phyloP scores from a whole-genome alignment of 1,284 basidiomycete genomes.

The Ceratobasidium sp. region DNA sequence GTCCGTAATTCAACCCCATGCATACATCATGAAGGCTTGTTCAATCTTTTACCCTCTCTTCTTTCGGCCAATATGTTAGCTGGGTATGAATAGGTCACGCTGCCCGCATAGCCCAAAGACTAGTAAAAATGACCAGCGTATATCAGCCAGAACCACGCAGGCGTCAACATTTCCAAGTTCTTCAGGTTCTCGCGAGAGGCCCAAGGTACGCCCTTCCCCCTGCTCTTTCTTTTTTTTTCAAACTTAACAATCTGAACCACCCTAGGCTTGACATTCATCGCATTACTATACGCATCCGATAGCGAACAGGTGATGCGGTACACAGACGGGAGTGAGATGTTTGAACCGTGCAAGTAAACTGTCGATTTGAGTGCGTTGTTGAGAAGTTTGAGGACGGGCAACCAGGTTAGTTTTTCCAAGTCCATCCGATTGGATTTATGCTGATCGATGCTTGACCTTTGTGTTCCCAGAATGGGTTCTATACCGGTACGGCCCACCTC shows the following conservation, averaged over 20 bases:
- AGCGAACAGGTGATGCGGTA: slow-evolving; percentile 78
- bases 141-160: slow-evolving; percentile 77
- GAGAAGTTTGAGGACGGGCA: slow-evolving; percentile 63
- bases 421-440: too few species aligned
- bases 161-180: slow-evolving; percentile 78
- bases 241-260: too few species aligned
- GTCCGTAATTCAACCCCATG: slow-evolving; percentile 77
- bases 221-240: too few species aligned
- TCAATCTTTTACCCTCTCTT: too few species aligned
- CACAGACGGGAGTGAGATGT: slow-evolving; percentile 79
- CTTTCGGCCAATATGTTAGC: too few species aligned
- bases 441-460: too few species aligned
- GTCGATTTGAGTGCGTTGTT: slow-evolving; percentile 80
- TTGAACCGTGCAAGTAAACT: slow-evolving; percentile 84
- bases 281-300: slow-evolving; percentile 80
- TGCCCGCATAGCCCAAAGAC: slow-evolving; percentile 82
- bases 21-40: too few species aligned
- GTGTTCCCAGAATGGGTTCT: slow-evolving; percentile 64
- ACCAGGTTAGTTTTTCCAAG: neutral
- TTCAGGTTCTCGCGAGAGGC: slow-evolving; percentile 51
- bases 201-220: slow-evolving; percentile 42
- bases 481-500: slow-evolving; percentile 65
- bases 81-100: slow-evolving; percentile 82
- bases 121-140: slow-evolving; percentile 81
- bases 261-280: slow-evolving; percentile 76